Conservation (phyloP, 345 rosid genomes). For the Raphanus raphanistrum region DNA sequence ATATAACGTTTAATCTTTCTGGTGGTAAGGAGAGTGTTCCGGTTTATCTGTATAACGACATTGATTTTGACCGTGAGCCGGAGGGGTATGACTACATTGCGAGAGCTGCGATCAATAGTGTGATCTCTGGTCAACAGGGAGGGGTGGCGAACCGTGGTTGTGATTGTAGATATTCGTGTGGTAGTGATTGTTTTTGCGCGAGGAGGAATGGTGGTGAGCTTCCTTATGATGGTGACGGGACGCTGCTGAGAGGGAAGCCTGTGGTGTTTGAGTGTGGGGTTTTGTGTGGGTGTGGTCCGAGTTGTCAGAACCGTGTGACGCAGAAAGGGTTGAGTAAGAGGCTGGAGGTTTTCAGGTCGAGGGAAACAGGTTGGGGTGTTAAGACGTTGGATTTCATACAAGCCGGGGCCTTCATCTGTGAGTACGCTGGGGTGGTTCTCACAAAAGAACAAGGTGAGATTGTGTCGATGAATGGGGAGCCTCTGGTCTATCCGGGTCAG, state of each 20-base stretch:
- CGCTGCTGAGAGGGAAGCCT: slow-evolving; percentile 75
- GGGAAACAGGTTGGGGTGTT: slow-evolving; percentile 82
- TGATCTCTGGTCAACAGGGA: slow-evolving; percentile 33
- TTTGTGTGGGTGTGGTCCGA: slow-evolving; percentile 62
- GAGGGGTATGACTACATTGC: slow-evolving; percentile 60
- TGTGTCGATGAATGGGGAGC: slow-evolving; percentile 72
- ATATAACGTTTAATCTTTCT: slow-evolving; percentile 68
- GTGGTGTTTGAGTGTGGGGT: slow-evolving; percentile 77
- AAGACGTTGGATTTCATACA: slow-evolving; percentile 75
- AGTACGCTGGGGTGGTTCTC: slow-evolving; percentile 75
- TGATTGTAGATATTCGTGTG: slow-evolving; percentile 62
- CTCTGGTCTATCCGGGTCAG: slow-evolving; percentile 59
- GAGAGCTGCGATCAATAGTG: slow-evolving; percentile 57
- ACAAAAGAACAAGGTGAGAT: slow-evolving; percentile 71
- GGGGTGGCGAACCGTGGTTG: slow-evolving; percentile 24
- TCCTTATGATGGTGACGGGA: slow-evolving; percentile 64
- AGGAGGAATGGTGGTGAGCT: slow-evolving; percentile 82
- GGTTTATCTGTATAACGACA: slow-evolving; percentile 71
- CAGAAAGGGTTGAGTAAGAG: slow-evolving; percentile 68
- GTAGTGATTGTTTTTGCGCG: slow-evolving; percentile 66
- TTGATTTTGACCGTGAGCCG: slow-evolving; percentile 69
- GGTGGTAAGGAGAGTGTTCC: slow-evolving; percentile 56
- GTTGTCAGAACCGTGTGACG: slow-evolving; percentile 66
- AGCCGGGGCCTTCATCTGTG: slow-evolving; percentile 85
- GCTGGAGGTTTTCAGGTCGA: slow-evolving; percentile 81